phyloP scores from a whole-genome alignment of 352 stramenopile species.

The Blastocystis sp. region DNA sequence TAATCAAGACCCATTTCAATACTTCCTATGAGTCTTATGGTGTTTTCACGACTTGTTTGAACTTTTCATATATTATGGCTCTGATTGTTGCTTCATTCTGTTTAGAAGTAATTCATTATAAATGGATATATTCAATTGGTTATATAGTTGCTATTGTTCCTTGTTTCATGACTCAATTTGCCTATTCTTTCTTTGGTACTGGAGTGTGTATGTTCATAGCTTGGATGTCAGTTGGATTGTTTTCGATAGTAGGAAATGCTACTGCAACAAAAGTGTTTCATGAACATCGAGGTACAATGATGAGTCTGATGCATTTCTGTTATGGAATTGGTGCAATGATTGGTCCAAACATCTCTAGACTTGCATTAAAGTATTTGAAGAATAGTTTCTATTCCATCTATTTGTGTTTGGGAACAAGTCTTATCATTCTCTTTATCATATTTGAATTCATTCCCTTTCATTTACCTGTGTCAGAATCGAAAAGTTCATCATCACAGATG shows the following conservation, averaged over 20 bases:
- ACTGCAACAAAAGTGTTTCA: background rate
- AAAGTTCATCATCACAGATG: background rate
- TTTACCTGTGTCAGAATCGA: background rate
- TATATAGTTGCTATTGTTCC: background rate
- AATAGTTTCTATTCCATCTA: conserved; percentile 33
- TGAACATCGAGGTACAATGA: conserved; percentile 14
- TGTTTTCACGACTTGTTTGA: background rate
- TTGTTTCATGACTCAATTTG: background rate
- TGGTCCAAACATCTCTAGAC: background rate
- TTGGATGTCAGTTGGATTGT: conserved; percentile 17
- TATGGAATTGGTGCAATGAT: conserved; percentile 10
- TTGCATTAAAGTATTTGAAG: background rate
- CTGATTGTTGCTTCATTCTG: background rate
- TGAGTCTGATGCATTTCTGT: conserved; percentile 50
- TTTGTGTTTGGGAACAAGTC: background rate
- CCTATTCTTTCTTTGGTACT: background rate
- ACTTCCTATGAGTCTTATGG: conserved; percentile 4
- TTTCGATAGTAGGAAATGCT: background rate
- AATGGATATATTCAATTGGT: background rate
- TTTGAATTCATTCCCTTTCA: conserved; percentile 1
- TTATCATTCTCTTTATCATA: background rate
- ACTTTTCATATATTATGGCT: background rate
- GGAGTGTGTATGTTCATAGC: background rate
- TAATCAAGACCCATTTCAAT: conserved; percentile 3
- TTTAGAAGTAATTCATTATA: background rate